Conservation (phyloP, 805 yeast genomes). For the Saccharomycopsis fermentans region DNA sequence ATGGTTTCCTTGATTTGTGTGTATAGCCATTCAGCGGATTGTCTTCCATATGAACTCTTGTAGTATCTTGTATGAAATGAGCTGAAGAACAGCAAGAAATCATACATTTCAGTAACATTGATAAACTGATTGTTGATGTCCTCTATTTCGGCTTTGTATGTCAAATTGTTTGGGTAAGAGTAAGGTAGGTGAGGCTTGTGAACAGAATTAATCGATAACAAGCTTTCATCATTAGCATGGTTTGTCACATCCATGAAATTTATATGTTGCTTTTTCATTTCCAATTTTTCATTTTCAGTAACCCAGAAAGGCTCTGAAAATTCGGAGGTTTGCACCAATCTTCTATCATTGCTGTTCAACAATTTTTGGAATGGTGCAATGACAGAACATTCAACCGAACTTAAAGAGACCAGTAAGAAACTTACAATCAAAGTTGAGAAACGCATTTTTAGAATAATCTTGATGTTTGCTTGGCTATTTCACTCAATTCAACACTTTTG, state of each 20-base stretch:
- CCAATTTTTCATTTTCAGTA: constrained; percentile 35
- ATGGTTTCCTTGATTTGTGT: constrained; percentile 31
- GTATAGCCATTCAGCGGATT: constrained; percentile 63
- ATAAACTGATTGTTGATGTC: background rate
- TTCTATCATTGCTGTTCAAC: constrained; percentile 14
- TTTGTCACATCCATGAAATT: constrained; percentile 16
- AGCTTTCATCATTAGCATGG: background rate
- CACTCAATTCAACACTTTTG: too few relatives aligned
- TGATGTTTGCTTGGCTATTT: too few relatives aligned
- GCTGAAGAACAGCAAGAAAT: constrained; percentile 50
- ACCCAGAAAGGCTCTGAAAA: constrained; percentile 23
- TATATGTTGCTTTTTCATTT: constrained; percentile 27
- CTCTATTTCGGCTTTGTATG: constrained; percentile 4
- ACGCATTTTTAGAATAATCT: background rate
- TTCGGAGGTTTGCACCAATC: constrained; percentile 23
- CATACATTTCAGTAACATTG: constrained; percentile 41
- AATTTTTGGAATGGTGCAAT: background rate
- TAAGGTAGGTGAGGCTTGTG: background rate
- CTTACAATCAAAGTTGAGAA: background rate
- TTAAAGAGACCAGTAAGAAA: background rate
- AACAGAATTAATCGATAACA: background rate
- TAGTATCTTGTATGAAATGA: constrained; percentile 71
- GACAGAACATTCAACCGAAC: background rate
- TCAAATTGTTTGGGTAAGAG: constrained; percentile 8
- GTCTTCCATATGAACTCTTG: constrained; percentile 58